phyloP scores from a whole-genome alignment of 495 filamentous ascomycete species.

The Neurospora intermedia region DNA sequence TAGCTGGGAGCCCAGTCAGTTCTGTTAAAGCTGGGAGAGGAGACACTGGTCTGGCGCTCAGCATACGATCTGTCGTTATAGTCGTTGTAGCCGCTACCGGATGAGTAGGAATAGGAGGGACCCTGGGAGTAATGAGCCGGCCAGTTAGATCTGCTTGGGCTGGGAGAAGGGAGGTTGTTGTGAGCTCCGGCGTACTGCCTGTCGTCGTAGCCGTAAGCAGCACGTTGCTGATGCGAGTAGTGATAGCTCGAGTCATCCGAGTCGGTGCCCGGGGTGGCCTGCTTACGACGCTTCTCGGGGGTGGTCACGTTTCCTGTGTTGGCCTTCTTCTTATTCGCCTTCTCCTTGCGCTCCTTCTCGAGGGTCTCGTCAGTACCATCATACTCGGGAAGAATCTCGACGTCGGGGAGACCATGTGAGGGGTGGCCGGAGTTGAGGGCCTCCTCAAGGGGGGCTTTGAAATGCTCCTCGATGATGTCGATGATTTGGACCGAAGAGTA shows the following conservation, averaged over 20 bases:
- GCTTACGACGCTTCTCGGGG: neutral
- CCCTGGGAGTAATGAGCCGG: neutral
- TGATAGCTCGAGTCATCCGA: neutral
- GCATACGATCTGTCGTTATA: neutral
- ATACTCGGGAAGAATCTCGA: slow-evolving; percentile 50
- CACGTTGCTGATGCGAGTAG: neutral
- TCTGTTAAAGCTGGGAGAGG: neutral
- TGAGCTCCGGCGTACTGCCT: neutral
- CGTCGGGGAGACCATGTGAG: slow-evolving; percentile 43
- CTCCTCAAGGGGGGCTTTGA: slow-evolving; percentile 19
- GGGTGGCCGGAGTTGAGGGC: slow-evolving; percentile 3
- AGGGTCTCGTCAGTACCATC: neutral
- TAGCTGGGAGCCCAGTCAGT: neutral
- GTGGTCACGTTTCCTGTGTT: neutral
- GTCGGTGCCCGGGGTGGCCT: neutral
- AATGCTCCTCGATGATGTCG: slow-evolving; percentile 18
- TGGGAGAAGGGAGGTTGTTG: slow-evolving; percentile 2
- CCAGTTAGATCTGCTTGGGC: neutral
- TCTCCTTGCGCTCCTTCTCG: slow-evolving; percentile 28
- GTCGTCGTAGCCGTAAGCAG: slow-evolving; percentile 2
- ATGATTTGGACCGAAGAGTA: slow-evolving; percentile 29
- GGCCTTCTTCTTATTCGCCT: neutral
- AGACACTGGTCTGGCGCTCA: neutral
- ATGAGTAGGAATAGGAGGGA: neutral
- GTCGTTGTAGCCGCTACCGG: neutral